phyloP scores from a whole-genome alignment of 208 protist species.

The Herpetomonas tarakana region DNA sequence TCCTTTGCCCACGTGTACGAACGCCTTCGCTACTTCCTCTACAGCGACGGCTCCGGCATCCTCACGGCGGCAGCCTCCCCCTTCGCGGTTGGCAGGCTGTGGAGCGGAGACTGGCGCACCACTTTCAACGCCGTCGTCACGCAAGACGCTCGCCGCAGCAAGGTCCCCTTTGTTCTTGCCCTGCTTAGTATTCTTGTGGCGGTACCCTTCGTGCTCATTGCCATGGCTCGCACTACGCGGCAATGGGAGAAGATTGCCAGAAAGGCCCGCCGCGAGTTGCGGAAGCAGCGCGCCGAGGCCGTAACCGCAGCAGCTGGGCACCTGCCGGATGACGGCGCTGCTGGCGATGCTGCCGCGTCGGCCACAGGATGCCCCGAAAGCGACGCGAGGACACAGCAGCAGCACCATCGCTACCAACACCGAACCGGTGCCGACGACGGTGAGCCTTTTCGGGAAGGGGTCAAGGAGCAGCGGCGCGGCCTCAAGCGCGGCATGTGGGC shows the following conservation, averaged over 20 bases:
- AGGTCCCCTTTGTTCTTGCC: constrained; percentile 67
- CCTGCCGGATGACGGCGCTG: constrained; percentile 1
- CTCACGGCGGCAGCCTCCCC: neutral
- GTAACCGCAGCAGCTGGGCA: constrained; percentile 4
- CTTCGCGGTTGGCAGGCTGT: neutral
- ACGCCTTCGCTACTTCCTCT: constrained; percentile 10
- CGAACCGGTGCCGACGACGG: neutral
- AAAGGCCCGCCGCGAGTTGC: neutral
- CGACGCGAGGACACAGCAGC: neutral
- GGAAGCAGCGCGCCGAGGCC: neutral
- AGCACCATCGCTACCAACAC: neutral
- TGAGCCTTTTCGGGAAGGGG: neutral
- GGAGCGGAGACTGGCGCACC: neutral
- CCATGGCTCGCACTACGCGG: constrained; percentile 53
- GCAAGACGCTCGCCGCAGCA: neutral
- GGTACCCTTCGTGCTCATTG: constrained; percentile 62
- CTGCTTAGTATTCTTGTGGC: constrained; percentile 45
- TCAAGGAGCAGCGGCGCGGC: constrained; percentile 1
- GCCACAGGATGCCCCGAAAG: neutral
- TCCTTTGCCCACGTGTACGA: constrained; percentile 59
- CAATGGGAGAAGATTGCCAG: constrained; percentile 22
- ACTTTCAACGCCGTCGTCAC: neutral
- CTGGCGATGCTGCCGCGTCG: neutral
- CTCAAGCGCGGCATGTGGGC: constrained; percentile 9
- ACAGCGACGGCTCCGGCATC: neutral